Evolutionary conservation across 768 basidiomycete species (phyloP).

Genomic region (Sporobolomyces roseus): DNA sequence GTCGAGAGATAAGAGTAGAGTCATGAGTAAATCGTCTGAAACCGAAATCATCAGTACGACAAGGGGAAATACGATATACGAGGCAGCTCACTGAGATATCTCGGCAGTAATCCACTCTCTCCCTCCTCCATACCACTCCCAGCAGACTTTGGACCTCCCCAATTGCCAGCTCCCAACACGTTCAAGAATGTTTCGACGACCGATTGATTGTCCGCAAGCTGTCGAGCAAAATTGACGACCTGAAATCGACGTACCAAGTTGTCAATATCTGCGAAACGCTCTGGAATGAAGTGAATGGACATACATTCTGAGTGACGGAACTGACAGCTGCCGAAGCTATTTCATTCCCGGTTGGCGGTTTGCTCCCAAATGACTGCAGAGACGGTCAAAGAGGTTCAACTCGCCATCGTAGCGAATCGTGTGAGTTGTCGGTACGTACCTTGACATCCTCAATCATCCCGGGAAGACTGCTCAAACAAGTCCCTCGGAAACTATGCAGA

Average conservation of each 20-base stretch:
- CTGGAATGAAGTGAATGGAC: not conserved
- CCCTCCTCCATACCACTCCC: not conserved
- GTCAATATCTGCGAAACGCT: no score
- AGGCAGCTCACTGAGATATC: conserved; percentile 40
- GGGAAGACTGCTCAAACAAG: conserved; percentile 42
- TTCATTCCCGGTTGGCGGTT: conserved; percentile 27
- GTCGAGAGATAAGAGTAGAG: conserved; percentile 38
- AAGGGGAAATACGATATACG: no score
- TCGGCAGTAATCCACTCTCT: conserved; percentile 29
- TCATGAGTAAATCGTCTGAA: conserved; percentile 41
- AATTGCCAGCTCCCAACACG: conserved; percentile 45
- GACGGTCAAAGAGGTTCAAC: no score
- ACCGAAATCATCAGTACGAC: not conserved
- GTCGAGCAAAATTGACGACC: conserved; percentile 44
- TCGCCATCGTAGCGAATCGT: no score
- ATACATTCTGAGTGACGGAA: conserved; percentile 32
- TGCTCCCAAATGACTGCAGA: conserved; percentile 32
- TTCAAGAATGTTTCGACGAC: conserved; percentile 39
- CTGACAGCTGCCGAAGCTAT: conserved; percentile 22
- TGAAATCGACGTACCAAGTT: not conserved
- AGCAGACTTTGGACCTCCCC: conserved; percentile 35
- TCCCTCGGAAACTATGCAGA: conserved; percentile 42
- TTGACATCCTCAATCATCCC: conserved; percentile 44
- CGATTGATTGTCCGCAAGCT: conserved; percentile 42
- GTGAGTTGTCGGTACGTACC: not conserved